These are phyloP conservation scores for Amaranthus tricolor DNA, from an alignment of 179 eudicot genomes.

Conservation along the genomic window DNA sequence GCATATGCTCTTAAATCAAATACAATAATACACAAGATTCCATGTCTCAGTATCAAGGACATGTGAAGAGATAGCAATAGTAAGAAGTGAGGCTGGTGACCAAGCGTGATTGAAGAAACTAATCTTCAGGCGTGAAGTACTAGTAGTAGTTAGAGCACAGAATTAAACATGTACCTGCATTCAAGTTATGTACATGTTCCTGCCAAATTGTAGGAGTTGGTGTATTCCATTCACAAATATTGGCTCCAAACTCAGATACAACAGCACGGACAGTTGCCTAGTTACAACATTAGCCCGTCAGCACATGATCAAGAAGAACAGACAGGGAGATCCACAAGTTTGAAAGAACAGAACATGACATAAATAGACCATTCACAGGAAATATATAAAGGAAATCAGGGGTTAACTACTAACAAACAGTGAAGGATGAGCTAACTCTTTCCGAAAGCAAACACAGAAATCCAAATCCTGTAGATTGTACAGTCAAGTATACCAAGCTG, in stretches of 20 bases:
- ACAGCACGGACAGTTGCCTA: constrained; percentile 72
- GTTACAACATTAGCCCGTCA: constrained; percentile 14
- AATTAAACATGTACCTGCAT: constrained; percentile 48
- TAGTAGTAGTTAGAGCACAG: constrained; percentile 3
- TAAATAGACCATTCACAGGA: neutral
- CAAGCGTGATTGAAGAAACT: neutral
- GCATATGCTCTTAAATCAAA: neutral
- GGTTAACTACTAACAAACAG: neutral
- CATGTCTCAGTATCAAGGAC: neutral
- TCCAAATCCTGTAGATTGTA: neutral
- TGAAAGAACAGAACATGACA: neutral
- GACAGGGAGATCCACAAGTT: neutral
- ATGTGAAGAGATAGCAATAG: neutral
- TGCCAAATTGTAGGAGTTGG: constrained; percentile 97
- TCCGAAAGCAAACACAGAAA: neutral
- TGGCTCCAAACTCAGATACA: constrained; percentile 76
- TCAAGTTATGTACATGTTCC: constrained; percentile 72
- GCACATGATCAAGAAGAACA: constrained; percentile 9
- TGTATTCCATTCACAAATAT: constrained; percentile 83
- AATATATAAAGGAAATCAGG: neutral
- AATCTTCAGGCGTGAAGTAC: neutral
- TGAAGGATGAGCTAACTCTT: neutral
- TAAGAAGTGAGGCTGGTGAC: neutral
- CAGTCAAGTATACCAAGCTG: neutral
- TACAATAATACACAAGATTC: neutral